Evolutionary conservation across 768 basidiomycete genomes (phyloP).

Genomic region (Tulasnella sp.): DNA sequence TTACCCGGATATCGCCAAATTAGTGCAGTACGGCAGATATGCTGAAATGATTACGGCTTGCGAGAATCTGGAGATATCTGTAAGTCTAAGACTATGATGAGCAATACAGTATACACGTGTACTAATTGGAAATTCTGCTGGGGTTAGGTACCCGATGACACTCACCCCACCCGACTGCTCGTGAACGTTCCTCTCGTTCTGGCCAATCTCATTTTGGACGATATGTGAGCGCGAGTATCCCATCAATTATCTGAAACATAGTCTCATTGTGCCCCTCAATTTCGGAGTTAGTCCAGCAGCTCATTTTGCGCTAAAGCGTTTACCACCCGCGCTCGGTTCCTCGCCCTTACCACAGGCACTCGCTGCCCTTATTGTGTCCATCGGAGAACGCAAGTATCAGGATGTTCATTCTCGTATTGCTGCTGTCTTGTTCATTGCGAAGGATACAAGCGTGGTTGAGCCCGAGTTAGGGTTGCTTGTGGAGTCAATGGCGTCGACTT

Average conservation of each 20-base stretch:
- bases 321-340: slow-evolving; percentile 37
- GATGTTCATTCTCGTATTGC: slow-evolving; percentile 40
- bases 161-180: slow-evolving; percentile 35
- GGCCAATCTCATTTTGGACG: slow-evolving; percentile 49
- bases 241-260: not conserved
- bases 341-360: slow-evolving; percentile 39
- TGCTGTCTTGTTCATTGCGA: slow-evolving; percentile 27
- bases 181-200: slow-evolving; percentile 49
- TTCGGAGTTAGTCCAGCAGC: slow-evolving; percentile 40
- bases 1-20: slow-evolving; percentile 3
- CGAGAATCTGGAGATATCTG: slow-evolving; percentile 9
- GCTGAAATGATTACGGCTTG: not conserved
- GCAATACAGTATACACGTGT: not conserved
- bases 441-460: slow-evolving; percentile 28
- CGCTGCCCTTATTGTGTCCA: slow-evolving; percentile 36
- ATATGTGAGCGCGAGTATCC: slow-evolving; percentile 36
- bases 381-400: slow-evolving; percentile 43
- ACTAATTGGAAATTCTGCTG: not conserved
- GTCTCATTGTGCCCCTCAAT: not conserved
- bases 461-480: slow-evolving; percentile 37
- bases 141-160: not conserved
- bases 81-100: not conserved
- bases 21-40: slow-evolving; percentile 3
- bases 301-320: slow-evolving; percentile 41
- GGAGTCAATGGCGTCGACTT: slow-evolving; percentile 33